A percentile compares a stretch with the other conserved stretches of the same genome.
Evolutionary conservation across 2,329 filamentous ascomycete species (phyloP).

Genomic region (Magnaporthiopsis incrustans): DNA sequence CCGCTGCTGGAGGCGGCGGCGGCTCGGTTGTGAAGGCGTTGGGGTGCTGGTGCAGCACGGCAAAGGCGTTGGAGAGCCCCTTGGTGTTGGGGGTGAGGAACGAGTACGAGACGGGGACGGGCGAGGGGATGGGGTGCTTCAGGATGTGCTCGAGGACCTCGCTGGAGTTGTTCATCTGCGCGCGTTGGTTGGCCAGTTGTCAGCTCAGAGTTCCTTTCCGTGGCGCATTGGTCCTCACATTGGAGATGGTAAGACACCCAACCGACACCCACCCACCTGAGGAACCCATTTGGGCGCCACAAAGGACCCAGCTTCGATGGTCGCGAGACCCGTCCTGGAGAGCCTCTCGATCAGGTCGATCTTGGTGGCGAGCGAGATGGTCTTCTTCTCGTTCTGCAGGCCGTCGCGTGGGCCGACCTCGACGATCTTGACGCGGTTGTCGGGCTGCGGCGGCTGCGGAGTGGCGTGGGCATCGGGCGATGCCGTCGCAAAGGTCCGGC

Average conservation of each 20-base stretch:
- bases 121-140: slow-evolving; percentile 44
- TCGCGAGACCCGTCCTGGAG: slow-evolving; percentile 57
- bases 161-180: slow-evolving; percentile 69
- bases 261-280: slow-evolving; percentile 34
- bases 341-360: slow-evolving; percentile 66
- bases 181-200: not conserved
- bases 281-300: slow-evolving; percentile 81
- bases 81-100: slow-evolving; percentile 74
- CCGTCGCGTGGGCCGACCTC: slow-evolving; percentile 82
- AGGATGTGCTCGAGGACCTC: slow-evolving; percentile 66
- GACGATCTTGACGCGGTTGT: slow-evolving; percentile 42
- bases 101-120: slow-evolving; percentile 59
- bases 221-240: too few relatives aligned
- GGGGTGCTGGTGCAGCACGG: slow-evolving; percentile 44
- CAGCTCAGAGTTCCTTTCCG: not conserved
- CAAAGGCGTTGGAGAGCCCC: slow-evolving; percentile 57
- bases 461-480: not conserved
- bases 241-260: not conserved
- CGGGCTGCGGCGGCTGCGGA: not conserved
- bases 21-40: slow-evolving; percentile 42
- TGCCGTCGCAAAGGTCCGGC: slow-evolving; percentile 1
- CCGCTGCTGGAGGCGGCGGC: slow-evolving; percentile 20
- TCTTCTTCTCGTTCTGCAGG: slow-evolving; percentile 74
- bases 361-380: slow-evolving; percentile 64
- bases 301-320: slow-evolving; percentile 76